Evolutionary conservation across 495 filamentous ascomycete species (phyloP), one percentile per base, ranked within the genome.

Genomic region (Penicillium tannophilum): DNA sequence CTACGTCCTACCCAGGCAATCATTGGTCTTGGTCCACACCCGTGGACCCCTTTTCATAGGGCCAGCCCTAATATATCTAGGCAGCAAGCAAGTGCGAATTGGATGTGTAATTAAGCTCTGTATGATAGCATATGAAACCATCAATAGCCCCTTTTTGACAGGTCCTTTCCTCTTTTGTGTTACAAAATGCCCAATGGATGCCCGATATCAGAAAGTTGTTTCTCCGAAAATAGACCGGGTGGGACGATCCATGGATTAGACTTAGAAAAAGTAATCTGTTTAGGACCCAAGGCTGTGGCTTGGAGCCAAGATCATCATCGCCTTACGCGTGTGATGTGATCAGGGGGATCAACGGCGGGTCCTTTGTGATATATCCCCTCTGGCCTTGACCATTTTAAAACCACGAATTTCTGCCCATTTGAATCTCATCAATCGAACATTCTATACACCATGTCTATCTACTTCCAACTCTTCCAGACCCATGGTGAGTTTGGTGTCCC

Each of bases 261-360:
- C 35, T 24, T 41, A 31, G 11, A 8, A 52, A 52, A 19, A 28
- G 16, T 51, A 17, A 51, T 36, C 48, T 23, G 20, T 19, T 14
- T 30, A 41, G 16, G n/a, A 41, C 49, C 12, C 31, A 8, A 36
- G 2, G 39, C 23, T 52, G 49, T 52, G 49, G 49, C 49, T 52
- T 39, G 10, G 49, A 41, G 33, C 19, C 24, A 52, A 36, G 49
- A 52, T 52, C 31, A 23, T 49, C 46, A 6, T 28, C 28, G 28
- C 28, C 4, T 24, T 51, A n/a, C 35, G 31, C 33, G 31, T 52
- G 9, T 52, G 9, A 52, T 20, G 9, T 50, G 39, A n/a, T 28
- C n/a, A 30, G 49, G 49, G 49, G 31, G 49, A 36, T 36, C 31
- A 39, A 39, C 31, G 47, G 17, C 10, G 20, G 49, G 17, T 24